Evolutionary conservation across 2,329 filamentous ascomycete species (phyloP).

Genomic region (Botrytis fabae): DNA sequence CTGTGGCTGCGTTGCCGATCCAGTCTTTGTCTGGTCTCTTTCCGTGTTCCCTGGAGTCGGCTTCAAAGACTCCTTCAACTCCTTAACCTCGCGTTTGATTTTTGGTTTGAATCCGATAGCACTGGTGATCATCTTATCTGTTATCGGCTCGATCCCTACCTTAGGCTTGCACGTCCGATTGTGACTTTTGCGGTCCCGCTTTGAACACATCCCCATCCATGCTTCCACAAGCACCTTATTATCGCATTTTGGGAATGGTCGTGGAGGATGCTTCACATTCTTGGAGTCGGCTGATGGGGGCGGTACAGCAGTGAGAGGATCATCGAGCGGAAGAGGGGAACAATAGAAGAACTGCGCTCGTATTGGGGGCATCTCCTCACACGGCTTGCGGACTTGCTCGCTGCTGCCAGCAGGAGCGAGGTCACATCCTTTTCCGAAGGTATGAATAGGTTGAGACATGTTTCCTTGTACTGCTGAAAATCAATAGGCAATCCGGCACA

Average conservation of each 20-base stretch:
- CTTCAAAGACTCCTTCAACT: background rate
- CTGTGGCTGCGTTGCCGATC: background rate
- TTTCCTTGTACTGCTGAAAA: slow-evolving; percentile 24
- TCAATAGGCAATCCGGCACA: background rate
- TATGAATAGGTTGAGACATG: slow-evolving; percentile 39
- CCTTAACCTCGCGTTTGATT: slow-evolving; percentile 6
- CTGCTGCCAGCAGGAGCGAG: slow-evolving; percentile 28
- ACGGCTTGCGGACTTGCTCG: slow-evolving; percentile 29
- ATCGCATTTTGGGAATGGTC: slow-evolving; percentile 77
- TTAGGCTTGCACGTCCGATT: slow-evolving; percentile 33
- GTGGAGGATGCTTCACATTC: slow-evolving; percentile 60
- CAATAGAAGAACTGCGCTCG: slow-evolving; percentile 82
- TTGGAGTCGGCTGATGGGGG: slow-evolving; percentile 53
- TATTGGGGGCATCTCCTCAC: slow-evolving; percentile 56
- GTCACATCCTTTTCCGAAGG: slow-evolving; percentile 39
- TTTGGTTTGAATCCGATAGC: background rate
- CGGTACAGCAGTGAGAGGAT: slow-evolving; percentile 71
- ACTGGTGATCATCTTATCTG: slow-evolving; percentile 1
- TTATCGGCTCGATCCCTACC: background rate
- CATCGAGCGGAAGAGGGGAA: slow-evolving; percentile 80
- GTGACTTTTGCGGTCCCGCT: slow-evolving; percentile 52
- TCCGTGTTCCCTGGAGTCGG: background rate
- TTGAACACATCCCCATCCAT: slow-evolving; percentile 64
- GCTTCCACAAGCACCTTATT: slow-evolving; percentile 77
- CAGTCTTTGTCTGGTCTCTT: background rate